Base-by-base conservation (phyloP, 352 stramenopile species). In the Pilasporangium apinafurcum region DNA sequence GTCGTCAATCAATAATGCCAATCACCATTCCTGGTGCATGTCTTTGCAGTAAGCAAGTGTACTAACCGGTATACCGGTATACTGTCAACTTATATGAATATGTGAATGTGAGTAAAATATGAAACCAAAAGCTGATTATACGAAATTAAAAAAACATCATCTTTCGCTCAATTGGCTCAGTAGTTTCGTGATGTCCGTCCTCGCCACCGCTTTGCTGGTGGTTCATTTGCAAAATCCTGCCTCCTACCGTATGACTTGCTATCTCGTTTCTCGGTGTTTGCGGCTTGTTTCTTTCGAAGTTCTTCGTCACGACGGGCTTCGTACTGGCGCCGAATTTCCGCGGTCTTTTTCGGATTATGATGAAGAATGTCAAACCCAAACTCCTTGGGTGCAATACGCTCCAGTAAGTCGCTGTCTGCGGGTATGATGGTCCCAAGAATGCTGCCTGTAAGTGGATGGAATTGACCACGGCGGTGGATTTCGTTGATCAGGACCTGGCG, bases 401-500 rank as follows among this genome's bases (percentile, higher is more conserved):
- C 69, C 16, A 76, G n/a, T 32, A 92, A 55, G 17, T 86, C 64
- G 41, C 59, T 75, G 51, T 90, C 77, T 28, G 72, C 50, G 18
- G 78, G 73, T 40, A 92, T 86, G 38, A 89, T 85, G 8, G 71
- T 74, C 17, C 70, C 79, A 16, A 91, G 53, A 33, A 92, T 89
- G 48, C 71, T 87, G 14, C 78, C 75, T 2, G 73, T 49, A 8
- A 86, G 57, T 7, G 63, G 43, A 16, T 83, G 64, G 44, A 88
- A 83, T 50, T 82, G 63, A 8, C 80, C 80, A 24, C 82, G 72
- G 2, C 73, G 67, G 13, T 71, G 56, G 34, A 92, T 85, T 40
- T 92, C 80, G 46, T 85, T 86, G 43, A 68, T 53, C 24, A 92
- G 52, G 29, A 87, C 67, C 48, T 80, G 70, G 12, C 71, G 71